These are phyloP conservation scores for Kondoa malvinella DNA, from an alignment of 768 basidiomycete genomes.

Conservation along the genomic window DNA sequence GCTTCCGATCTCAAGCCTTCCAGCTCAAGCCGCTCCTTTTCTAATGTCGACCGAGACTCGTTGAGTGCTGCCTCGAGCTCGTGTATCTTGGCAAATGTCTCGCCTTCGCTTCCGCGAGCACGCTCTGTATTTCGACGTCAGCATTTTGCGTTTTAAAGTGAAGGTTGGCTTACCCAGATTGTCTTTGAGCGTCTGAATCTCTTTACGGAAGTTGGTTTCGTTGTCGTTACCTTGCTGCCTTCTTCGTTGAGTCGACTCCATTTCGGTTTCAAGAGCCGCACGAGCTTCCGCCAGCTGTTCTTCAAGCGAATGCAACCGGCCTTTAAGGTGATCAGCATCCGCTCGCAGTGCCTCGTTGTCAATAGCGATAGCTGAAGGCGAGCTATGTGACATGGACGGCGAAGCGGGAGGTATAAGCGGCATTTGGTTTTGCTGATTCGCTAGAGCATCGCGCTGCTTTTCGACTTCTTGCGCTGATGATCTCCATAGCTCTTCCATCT, in stretches of 20 bases:
- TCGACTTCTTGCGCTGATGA: slow-evolving; percentile 41
- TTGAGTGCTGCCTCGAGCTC: slow-evolving; percentile 80
- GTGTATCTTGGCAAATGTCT: slow-evolving; percentile 23
- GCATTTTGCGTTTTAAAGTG: not conserved
- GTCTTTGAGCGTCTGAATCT: slow-evolving; percentile 49
- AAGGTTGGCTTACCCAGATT: slow-evolving; percentile 41
- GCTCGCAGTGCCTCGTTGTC: slow-evolving; percentile 85
- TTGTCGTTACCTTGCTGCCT: slow-evolving; percentile 27
- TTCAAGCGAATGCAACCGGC: slow-evolving; percentile 56
- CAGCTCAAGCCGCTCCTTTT: slow-evolving; percentile 77
- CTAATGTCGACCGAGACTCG: slow-evolving; percentile 70
- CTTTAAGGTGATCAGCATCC: slow-evolving; percentile 72
- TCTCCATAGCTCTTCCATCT: slow-evolving; percentile 48
- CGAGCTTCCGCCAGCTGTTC: slow-evolving; percentile 61
- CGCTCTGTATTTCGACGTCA: not conserved
- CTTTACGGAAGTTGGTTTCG: slow-evolving; percentile 52
- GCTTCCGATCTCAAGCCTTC: slow-evolving; percentile 59
- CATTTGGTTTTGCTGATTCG: not conserved
- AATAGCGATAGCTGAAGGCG: slow-evolving; percentile 60
- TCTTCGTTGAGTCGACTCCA: slow-evolving; percentile 26
- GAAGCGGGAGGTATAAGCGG: slow-evolving; percentile 31
- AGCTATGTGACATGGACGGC: slow-evolving; percentile 26
- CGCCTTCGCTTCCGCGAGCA: not conserved
- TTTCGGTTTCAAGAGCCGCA: slow-evolving; percentile 52
- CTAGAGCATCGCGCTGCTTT: slow-evolving; percentile 13